These are phyloP conservation scores for Enteropsectra breve DNA, from an alignment of 371 early-diverging fungal species.

Conservation along the genomic window DNA sequence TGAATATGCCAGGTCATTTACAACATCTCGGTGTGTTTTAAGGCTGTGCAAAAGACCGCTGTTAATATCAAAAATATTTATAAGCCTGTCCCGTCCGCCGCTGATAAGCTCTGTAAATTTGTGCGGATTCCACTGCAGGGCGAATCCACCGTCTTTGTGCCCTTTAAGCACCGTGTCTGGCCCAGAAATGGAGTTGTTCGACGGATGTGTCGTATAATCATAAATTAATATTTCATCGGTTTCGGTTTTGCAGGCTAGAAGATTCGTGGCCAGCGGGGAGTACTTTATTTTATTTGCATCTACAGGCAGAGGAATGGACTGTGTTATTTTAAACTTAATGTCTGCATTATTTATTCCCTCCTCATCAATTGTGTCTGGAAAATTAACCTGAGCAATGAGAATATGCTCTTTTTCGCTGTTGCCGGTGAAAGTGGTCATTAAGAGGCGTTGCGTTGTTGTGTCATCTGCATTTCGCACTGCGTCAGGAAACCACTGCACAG, in stretches of 20 bases:
- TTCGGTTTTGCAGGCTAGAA: constrained; percentile 83
- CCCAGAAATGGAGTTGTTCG: constrained; percentile 64
- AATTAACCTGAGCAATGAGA: constrained; percentile 73
- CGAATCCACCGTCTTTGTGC: constrained; percentile 81
- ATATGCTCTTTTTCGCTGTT: constrained; percentile 81
- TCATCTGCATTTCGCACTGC: constrained; percentile 44
- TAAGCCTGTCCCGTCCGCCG: constrained; percentile 73
- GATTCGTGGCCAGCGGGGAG: constrained; percentile 75
- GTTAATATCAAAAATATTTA: constrained; percentile 73
- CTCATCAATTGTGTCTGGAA: constrained; percentile 68
- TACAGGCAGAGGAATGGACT: constrained; percentile 41
- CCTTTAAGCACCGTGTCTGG: constrained; percentile 76
- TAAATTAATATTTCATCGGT: constrained; percentile 78
- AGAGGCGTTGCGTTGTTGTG: constrained; percentile 54
- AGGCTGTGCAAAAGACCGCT: constrained; percentile 49
- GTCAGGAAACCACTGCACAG: constrained; percentile 93
- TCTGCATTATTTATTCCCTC: constrained; percentile 67
- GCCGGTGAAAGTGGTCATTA: constrained; percentile 84
- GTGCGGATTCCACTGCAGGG: constrained; percentile 63
- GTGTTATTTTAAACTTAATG: constrained; percentile 57
- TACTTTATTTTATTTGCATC: constrained; percentile 57
- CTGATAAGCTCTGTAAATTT: constrained; percentile 64
- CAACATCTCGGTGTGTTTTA: constrained; percentile 71
- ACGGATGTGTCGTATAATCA: constrained; percentile 82
- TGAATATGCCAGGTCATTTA: constrained; percentile 84